Evolutionary conservation across 23 red algal species (phyloP), one percentile per base, ranked within the genome.

Genomic region (Cyanidioschyzon merolae): DNA sequence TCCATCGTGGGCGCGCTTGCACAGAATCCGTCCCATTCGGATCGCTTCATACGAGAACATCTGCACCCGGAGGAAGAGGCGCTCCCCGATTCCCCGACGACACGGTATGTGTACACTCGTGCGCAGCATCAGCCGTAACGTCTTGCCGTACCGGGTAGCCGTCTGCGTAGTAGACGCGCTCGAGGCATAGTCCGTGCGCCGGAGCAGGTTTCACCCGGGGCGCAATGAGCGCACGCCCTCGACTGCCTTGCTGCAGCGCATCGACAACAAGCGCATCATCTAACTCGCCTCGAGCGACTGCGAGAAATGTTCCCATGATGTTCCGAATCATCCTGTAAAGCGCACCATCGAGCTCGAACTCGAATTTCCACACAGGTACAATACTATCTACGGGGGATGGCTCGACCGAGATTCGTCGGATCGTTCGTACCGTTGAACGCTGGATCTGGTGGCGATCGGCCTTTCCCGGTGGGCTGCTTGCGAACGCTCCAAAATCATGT

Each of bases 401-500:
- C 38, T 80, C 41, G 21, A 90, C 38, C 0, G 89, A 41, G n/a
- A 75, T 63, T 59, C 41, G 75, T 76, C 31, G 76, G 39, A 58
- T 71, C 32, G 84, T 89, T 27, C 93, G 93, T 39, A 84, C 39
- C 34, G 88, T 81, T 63, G 88, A 89, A 39, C 37, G 57, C 36
- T 37, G 50, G 75, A 68, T 12, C 26, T 36, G 37, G 77, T 79
- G 25, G 79, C 77, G 51, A 74, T 31, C 32, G 45, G 75, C 63
- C 63, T 71, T 25, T 3, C 12, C 29, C 29, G 54, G 58, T 38
- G 68, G 57, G 35, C 83, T 38, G 34, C 89, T 86, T 37, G 88
- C 82, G 83, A 98, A 98, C 2, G 88, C 82, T n/a, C 83, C 75
- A 90, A 92, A 98, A 58, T 98, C 94, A 79, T 98, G 94, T n/a